phyloP scores from a whole-genome alignment of 208 protist genomes.

The Leishmania guyanensis region DNA sequence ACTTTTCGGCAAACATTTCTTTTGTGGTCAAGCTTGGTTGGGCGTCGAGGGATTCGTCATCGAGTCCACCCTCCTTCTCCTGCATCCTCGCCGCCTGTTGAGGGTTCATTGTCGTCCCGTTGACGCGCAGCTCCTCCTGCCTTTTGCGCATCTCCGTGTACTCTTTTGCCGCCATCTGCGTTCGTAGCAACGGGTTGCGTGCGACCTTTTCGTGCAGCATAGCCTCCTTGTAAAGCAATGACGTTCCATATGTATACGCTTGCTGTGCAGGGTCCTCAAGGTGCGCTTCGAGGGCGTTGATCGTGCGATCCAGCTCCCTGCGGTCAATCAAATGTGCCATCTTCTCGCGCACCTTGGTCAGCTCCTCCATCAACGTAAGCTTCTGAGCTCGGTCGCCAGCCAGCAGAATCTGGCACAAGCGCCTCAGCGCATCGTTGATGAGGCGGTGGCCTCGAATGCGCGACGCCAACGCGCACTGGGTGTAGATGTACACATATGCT shows the following conservation, averaged over 20 bases:
- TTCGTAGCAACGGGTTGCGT: slow-evolving; percentile 73
- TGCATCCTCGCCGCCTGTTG: slow-evolving; percentile 61
- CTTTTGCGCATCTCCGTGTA: slow-evolving; percentile 70
- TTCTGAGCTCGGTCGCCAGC: slow-evolving; percentile 63
- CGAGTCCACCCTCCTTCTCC: slow-evolving; percentile 36
- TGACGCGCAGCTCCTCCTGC: slow-evolving; percentile 48
- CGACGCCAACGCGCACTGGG: slow-evolving; percentile 72
- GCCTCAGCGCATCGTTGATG: slow-evolving; percentile 82
- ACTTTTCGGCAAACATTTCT: slow-evolving; percentile 53
- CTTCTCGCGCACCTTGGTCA: slow-evolving; percentile 82
- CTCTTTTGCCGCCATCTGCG: slow-evolving; percentile 61
- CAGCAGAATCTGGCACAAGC: slow-evolving; percentile 85
- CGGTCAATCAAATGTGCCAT: slow-evolving; percentile 80
- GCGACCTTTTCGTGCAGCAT: slow-evolving; percentile 52
- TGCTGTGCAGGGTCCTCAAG: slow-evolving; percentile 50
- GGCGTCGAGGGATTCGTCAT: slow-evolving; percentile 47
- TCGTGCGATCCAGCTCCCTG: slow-evolving; percentile 79
- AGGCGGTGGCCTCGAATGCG: slow-evolving; percentile 70
- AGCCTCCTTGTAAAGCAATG: slow-evolving; percentile 72
- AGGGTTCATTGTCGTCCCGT: slow-evolving; percentile 49
- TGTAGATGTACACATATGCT: slow-evolving; percentile 84
- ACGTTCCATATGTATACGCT: slow-evolving; percentile 82
- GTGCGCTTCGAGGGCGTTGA: slow-evolving; percentile 70
- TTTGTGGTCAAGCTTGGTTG: slow-evolving; percentile 53
- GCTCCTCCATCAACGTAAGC: slow-evolving; percentile 59